Percentiles rank a stretch among this genome's conserved stretches.
Conservation (phyloP, 768 basidiomycete genomes). For the Mycena latifolia region DNA sequence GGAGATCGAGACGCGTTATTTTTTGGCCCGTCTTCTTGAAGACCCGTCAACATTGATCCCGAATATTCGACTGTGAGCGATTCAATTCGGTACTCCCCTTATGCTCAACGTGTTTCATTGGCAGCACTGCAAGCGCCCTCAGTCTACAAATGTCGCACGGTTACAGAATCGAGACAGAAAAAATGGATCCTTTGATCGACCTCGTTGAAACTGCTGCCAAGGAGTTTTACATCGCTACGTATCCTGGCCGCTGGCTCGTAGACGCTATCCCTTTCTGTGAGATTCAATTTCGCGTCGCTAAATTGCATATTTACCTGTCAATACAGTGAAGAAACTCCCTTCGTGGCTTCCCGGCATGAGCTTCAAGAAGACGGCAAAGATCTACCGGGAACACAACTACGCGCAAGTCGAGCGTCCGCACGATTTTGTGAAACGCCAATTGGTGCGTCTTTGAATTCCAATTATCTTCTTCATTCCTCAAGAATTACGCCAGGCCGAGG, state of each 20-base stretch:
- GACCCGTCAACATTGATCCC: slow-evolving; percentile 51
- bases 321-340: slow-evolving; percentile 55
- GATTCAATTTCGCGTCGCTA: background rate
- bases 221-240: slow-evolving; percentile 54
- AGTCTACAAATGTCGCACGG: slow-evolving; percentile 57
- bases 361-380: slow-evolving; percentile 51
- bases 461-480: background rate
- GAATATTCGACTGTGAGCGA: slow-evolving; percentile 53
- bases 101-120: background rate
- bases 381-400: slow-evolving; percentile 46
- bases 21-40: slow-evolving; percentile 54
- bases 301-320: background rate
- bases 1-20: slow-evolving; percentile 56
- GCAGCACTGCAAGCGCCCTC: slow-evolving; percentile 54
- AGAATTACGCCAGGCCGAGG: slow-evolving; percentile 46
- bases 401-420: slow-evolving; percentile 51
- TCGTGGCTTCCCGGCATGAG: slow-evolving; percentile 58
- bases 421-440: slow-evolving; percentile 53
- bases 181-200: slow-evolving; percentile 52
- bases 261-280: slow-evolving; percentile 53
- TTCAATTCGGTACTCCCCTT: background rate
- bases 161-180: slow-evolving; percentile 52
- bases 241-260: slow-evolving; percentile 54
- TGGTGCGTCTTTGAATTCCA: slow-evolving; percentile 34
- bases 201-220: slow-evolving; percentile 54